Conservation (phyloP, 129 eudicot species). For the Flaveria brownii region DNA sequence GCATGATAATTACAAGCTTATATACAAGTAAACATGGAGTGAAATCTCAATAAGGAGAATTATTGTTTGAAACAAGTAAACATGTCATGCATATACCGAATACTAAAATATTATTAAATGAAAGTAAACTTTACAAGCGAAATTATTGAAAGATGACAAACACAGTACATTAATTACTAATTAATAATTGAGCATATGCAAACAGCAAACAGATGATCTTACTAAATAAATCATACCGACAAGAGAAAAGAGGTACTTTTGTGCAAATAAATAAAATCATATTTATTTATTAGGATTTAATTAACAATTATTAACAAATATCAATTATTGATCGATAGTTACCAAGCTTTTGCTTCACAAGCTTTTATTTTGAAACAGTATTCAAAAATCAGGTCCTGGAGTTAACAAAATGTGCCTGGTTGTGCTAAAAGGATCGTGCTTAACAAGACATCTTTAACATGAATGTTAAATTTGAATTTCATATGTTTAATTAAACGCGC, state of each 20-base stretch:
- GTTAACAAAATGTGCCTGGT: no score
- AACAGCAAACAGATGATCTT: neutral
- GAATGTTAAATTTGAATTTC: no score
- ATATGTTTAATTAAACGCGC: no score
- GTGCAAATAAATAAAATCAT: neutral
- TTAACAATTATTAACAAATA: neutral
- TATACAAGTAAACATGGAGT: neutral
- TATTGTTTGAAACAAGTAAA: neutral
- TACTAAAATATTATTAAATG: neutral
- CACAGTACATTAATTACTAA: neutral
- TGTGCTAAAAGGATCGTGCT: no score
- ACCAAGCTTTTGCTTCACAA: no score
- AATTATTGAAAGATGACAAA: constrained; percentile 7
- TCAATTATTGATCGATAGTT: neutral
- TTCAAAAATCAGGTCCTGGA: no score
- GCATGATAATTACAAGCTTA: neutral
- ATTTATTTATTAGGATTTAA: neutral
- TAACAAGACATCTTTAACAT: no score
- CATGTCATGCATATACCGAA: neutral
- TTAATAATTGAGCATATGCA: neutral
- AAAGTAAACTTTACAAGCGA: neutral
- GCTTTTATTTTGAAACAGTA: no score
- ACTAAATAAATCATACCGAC: constrained; percentile 6
- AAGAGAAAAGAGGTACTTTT: neutral
- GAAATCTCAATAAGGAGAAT: neutral